phyloP scores from a whole-genome alignment of 495 filamentous ascomycete species.

The Neurospora sp. region DNA sequence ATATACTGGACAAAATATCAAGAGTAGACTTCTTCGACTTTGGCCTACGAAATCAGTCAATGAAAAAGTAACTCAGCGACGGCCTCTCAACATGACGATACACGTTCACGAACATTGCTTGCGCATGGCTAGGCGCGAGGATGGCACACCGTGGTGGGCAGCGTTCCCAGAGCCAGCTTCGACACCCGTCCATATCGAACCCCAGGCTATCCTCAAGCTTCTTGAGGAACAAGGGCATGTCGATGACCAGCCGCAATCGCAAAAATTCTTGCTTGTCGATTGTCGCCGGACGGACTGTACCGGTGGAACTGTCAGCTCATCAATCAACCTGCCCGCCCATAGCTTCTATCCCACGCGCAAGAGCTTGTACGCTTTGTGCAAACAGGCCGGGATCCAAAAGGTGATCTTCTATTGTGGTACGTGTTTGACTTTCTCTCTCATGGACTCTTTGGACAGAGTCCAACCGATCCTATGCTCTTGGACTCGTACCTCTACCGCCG shows the following conservation, averaged over 20 bases:
- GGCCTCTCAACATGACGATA: constrained; percentile 5
- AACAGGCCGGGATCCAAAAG: constrained; percentile 31
- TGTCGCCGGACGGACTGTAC: constrained; percentile 20
- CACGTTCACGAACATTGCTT: constrained; percentile 20
- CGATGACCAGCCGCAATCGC: not conserved
- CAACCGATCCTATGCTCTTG: not conserved
- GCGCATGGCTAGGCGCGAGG: constrained; percentile 17
- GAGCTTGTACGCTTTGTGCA: constrained; percentile 30
- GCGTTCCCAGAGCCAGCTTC: constrained; percentile 22
- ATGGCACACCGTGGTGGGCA: constrained; percentile 35
- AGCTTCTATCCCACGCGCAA: constrained; percentile 34
- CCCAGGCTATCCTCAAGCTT: constrained; percentile 7
- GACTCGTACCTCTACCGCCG: not conserved
- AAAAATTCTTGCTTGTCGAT: constrained; percentile 22
- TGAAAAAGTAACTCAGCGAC: not conserved
- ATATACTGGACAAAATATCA: not conserved
- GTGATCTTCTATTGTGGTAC: constrained; percentile 42
- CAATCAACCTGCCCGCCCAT: constrained; percentile 40
- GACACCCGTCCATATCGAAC: constrained; percentile 3
- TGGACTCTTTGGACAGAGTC: not conserved
- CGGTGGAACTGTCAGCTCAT: constrained; percentile 20
- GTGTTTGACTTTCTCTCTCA: constrained; percentile 4
- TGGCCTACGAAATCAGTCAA: not conserved
- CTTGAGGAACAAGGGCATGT: constrained; percentile 2
- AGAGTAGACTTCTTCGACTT: not conserved